phyloP scores from a whole-genome alignment of 306 rosid genomes.

The Citrullus mucosospermus region DNA sequence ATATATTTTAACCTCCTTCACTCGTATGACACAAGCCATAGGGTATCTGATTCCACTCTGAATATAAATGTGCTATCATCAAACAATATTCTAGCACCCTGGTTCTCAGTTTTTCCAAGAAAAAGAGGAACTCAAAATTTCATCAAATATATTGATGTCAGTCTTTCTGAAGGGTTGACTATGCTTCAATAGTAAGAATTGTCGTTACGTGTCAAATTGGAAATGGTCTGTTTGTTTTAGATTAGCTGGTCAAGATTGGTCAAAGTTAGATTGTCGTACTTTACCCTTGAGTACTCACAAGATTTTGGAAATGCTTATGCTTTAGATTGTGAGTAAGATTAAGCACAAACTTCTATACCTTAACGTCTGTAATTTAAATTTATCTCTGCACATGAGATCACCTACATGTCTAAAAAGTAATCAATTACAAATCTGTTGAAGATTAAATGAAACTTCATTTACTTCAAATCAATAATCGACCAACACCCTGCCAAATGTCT shows the following conservation, averaged over 20 bases:
- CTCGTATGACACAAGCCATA: neutral
- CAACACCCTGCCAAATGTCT: neutral
- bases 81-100: neutral
- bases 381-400: neutral
- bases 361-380: neutral
- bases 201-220: neutral
- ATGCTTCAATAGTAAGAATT: neutral
- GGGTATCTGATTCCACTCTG: neutral
- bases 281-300: neutral
- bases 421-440: neutral
- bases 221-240: neutral
- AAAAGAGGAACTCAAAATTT: neutral
- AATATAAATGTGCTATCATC: neutral
- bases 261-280: neutral
- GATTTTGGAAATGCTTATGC: neutral
- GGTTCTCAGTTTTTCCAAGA: neutral
- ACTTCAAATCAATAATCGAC: neutral
- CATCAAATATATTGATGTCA: neutral
- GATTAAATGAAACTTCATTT: neutral
- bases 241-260: neutral
- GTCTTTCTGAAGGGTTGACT: neutral
- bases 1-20: neutral
- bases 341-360: neutral
- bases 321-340: neutral
- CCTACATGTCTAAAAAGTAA: neutral